These are phyloP conservation scores for Aspergillus sp. DNA, from an alignment of 2,329 filamentous ascomycete genomes.

Conservation along the genomic window DNA sequence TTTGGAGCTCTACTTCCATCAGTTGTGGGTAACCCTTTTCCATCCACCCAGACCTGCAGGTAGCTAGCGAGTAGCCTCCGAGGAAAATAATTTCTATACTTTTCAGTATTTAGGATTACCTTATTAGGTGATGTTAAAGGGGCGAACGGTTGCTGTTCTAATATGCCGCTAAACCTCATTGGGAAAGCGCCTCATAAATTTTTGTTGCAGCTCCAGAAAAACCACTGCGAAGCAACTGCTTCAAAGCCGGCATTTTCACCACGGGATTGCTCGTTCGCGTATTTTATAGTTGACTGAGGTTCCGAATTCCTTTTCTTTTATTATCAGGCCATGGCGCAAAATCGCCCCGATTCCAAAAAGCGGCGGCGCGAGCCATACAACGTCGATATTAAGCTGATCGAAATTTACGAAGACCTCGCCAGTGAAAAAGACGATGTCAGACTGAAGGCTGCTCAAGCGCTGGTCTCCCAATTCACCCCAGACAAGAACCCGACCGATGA, in stretches of 20 bases:
- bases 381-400: conserved; percentile 39
- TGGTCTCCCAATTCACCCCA: conserved; percentile 38
- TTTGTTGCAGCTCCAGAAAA: conserved; percentile 6
- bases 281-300: too few species aligned
- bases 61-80: too few species aligned
- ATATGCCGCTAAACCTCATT: conserved; percentile 14
- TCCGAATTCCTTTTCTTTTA: not conserved
- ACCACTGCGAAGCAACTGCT: conserved; percentile 1
- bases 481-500: conserved; percentile 34
- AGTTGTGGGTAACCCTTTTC: too few species aligned
- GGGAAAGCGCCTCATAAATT: conserved; percentile 13
- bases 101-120: too few species aligned
- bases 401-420: conserved; percentile 43
- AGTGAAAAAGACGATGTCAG: conserved; percentile 40
- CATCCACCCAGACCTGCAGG: too few species aligned
- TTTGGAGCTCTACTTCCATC: too few species aligned
- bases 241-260: not conserved
- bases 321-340: conserved; percentile 19
- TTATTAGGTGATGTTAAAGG: not conserved
- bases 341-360: conserved; percentile 24
- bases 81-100: too few species aligned
- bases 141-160: conserved; percentile 2
- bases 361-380: conserved; percentile 34
- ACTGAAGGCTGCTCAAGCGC: conserved; percentile 37
- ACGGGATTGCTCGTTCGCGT: too few species aligned